phyloP scores from a whole-genome alignment of 73 alveolate species.

The Tetrahymena elliotti region DNA sequence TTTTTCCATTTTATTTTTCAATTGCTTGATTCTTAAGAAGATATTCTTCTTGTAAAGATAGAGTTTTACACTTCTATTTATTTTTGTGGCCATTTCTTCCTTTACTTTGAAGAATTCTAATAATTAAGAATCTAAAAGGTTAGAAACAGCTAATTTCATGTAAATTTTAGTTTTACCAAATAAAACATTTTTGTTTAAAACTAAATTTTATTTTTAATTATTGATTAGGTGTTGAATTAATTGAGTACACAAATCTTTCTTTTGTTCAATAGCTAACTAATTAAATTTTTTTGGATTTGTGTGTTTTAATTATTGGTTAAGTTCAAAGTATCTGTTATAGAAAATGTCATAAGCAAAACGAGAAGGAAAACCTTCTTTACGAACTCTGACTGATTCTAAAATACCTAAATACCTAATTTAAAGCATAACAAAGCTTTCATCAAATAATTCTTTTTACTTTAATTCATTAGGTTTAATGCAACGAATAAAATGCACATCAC shows the following conservation, averaged over 20 bases:
- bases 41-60: not conserved
- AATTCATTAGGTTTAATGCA: constrained; percentile 91
- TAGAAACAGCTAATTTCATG: not conserved
- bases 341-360: not conserved
- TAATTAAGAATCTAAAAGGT: not conserved
- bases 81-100: not conserved
- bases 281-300: not conserved
- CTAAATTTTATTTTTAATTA: not conserved
- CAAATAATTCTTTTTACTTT: constrained; percentile 51
- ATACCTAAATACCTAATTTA: constrained; percentile 95
- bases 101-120: not conserved
- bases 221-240: not conserved
- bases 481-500: constrained; percentile 90
- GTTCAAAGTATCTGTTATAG: not conserved
- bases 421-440: constrained; percentile 68
- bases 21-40: not conserved
- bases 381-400: constrained; percentile 81
- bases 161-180: not conserved
- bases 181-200: not conserved
- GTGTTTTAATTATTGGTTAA: not conserved
- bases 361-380: constrained; percentile 83
- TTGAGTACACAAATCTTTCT: not conserved
- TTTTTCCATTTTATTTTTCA: not conserved
- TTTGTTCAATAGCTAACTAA: not conserved
- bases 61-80: not conserved